Evolutionary conservation across 805 yeast genomes (phyloP).

Genomic region (Candida saitoana): DNA sequence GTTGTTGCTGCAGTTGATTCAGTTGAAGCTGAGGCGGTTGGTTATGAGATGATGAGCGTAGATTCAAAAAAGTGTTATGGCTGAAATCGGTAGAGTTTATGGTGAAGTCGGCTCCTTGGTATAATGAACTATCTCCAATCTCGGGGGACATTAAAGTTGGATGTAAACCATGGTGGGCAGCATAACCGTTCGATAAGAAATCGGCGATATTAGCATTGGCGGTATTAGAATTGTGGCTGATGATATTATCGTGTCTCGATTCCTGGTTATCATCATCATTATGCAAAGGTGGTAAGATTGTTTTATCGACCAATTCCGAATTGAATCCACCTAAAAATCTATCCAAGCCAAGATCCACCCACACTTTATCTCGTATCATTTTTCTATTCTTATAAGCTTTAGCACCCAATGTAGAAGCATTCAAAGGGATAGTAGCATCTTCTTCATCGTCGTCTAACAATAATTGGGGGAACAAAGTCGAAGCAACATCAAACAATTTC

Average conservation of each 20-base stretch:
- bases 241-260: slow-evolving; percentile 8
- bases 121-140: slow-evolving; percentile 24
- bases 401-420: slow-evolving; percentile 35
- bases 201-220: slow-evolving; percentile 1
- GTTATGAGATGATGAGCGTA: slow-evolving; percentile 10
- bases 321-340: slow-evolving; percentile 16
- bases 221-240: not conserved
- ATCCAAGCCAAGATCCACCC: slow-evolving; percentile 33
- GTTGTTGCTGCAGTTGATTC: slow-evolving; percentile 8
- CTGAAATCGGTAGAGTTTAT: slow-evolving; percentile 21
- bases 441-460: slow-evolving; percentile 37
- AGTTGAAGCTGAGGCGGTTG: slow-evolving; percentile 12
- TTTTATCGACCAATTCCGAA: slow-evolving; percentile 22
- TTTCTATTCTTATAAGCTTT: slow-evolving; percentile 33
- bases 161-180: slow-evolving; percentile 8
- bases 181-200: slow-evolving; percentile 15
- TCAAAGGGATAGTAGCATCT: slow-evolving; percentile 36
- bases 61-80: slow-evolving; percentile 14
- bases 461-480: slow-evolving; percentile 32
- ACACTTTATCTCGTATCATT: slow-evolving; percentile 25
- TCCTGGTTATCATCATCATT: slow-evolving; percentile 19
- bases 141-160: slow-evolving; percentile 14
- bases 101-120: slow-evolving; percentile 30
- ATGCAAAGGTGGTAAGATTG: slow-evolving; percentile 28
- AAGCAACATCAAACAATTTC: slow-evolving; percentile 32